These are phyloP conservation scores for Dissophora ornata DNA, from an alignment of 192 early-diverging fungal species.

Conservation along the genomic window DNA sequence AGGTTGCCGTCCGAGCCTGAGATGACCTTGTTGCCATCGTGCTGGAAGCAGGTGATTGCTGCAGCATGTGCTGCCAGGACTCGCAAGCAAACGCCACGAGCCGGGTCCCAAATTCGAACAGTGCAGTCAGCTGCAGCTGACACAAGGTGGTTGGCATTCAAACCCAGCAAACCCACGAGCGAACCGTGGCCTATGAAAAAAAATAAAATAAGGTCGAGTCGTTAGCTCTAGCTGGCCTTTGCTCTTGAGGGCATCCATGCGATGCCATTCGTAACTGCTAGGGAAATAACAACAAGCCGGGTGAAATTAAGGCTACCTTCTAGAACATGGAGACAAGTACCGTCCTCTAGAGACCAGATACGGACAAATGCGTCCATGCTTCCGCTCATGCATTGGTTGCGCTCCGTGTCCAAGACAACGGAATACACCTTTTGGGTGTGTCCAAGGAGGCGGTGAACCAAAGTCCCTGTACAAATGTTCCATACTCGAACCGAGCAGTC, in stretches of 20 bases:
- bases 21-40: slow-evolving; percentile 92
- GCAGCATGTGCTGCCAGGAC: slow-evolving; percentile 80
- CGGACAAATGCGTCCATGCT: slow-evolving; percentile 94
- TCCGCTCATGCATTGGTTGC: slow-evolving; percentile 89
- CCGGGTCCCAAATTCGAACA: slow-evolving; percentile 91
- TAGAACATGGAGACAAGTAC: slow-evolving; percentile 78
- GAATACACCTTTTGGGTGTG: slow-evolving; percentile 97
- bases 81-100: slow-evolving; percentile 70
- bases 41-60: slow-evolving; percentile 99
- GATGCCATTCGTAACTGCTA: too few species aligned
- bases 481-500: slow-evolving; percentile 93
- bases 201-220: too few species aligned
- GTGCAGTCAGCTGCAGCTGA: slow-evolving; percentile 96
- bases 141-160: slow-evolving; percentile 87
- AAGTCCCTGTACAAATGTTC: slow-evolving; percentile 81
- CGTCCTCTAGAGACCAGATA: slow-evolving; percentile 92
- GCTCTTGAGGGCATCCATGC: too few species aligned
- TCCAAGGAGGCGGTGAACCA: slow-evolving; percentile 78
- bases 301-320: too few species aligned
- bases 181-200: slow-evolving; percentile 93
- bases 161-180: slow-evolving; percentile 93
- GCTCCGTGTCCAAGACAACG: slow-evolving; percentile 87
- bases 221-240: too few species aligned
- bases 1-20: slow-evolving; percentile 94
- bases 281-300: too few species aligned